Conservation (phyloP, 169 alveolate genomes). For the Plasmodium sp. region DNA sequence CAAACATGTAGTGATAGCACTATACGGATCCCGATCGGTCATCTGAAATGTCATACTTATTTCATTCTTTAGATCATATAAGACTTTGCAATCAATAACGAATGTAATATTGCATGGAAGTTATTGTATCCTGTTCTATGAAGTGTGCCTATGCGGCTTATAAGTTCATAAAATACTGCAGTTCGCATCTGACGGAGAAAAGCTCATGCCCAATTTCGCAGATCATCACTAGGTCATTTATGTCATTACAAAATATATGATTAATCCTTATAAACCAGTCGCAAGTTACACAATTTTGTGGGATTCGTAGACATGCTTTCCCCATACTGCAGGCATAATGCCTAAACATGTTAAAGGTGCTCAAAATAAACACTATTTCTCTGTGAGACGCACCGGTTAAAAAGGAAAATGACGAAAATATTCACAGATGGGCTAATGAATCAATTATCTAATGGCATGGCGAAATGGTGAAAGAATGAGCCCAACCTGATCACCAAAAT, state of each 20-base stretch:
- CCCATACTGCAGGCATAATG: too few relatives aligned
- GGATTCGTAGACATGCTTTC: too few relatives aligned
- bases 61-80: neutral
- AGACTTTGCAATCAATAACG: constrained; percentile 18
- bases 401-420: too few relatives aligned
- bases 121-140: neutral
- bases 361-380: too few relatives aligned
- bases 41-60: neutral
- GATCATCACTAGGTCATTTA: constrained; percentile 3
- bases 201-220: neutral
- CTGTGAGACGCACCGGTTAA: too few relatives aligned
- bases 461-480: too few relatives aligned
- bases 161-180: neutral
- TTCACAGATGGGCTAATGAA: too few relatives aligned
- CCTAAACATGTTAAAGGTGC: too few relatives aligned
- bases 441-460: too few relatives aligned
- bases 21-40: neutral
- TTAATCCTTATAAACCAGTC: constrained; percentile 10
- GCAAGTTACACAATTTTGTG: neutral
- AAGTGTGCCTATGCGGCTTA: neutral
- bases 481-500: too few relatives aligned
- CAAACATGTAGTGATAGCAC: constrained; percentile 2
- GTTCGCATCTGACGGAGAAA: neutral
- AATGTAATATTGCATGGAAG: constrained; percentile 2
- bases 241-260: neutral